Conservation (phyloP, 208 protist genomes). For the Herpetomonas tarakana region DNA sequence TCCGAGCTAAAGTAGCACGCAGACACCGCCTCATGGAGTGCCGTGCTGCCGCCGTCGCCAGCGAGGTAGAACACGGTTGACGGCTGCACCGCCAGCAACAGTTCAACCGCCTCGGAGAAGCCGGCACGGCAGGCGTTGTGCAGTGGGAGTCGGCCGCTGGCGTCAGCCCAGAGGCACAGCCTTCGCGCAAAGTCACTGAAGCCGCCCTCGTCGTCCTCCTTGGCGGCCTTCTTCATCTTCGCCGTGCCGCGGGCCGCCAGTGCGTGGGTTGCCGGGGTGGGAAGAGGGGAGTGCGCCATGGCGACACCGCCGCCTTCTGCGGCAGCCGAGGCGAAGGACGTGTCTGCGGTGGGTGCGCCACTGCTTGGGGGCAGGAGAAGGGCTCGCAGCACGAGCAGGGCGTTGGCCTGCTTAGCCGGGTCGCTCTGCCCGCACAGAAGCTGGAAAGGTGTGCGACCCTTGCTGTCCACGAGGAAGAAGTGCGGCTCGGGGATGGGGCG, state of each 20-base stretch:
- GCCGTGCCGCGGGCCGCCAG: too few relatives aligned
- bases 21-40: constrained; percentile 45
- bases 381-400: constrained; percentile 34
- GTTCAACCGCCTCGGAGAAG: constrained; percentile 33
- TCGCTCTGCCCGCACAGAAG: constrained; percentile 44
- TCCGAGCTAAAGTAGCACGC: constrained; percentile 8
- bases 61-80: constrained; percentile 32
- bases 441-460: constrained; percentile 54
- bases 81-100: constrained; percentile 25
- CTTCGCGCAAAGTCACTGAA: constrained; percentile 4
- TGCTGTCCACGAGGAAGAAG: constrained; percentile 44
- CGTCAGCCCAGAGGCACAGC: constrained; percentile 29
- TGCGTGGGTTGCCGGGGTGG: too few relatives aligned
- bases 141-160: constrained; percentile 45
- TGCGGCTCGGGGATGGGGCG: constrained; percentile 15
- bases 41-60: constrained; percentile 35
- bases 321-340: too few relatives aligned
- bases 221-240: too few relatives aligned
- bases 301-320: too few relatives aligned
- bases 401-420: constrained; percentile 20
- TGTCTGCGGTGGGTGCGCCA: too few relatives aligned
- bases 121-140: constrained; percentile 55
- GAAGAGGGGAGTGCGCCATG: too few relatives aligned
- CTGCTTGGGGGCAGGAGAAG: too few relatives aligned
- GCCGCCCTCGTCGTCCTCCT: neutral